These are phyloP conservation scores for Tetratostichococcus sp. DNA, from an alignment of 139 green algal species.

Conservation along the genomic window DNA sequence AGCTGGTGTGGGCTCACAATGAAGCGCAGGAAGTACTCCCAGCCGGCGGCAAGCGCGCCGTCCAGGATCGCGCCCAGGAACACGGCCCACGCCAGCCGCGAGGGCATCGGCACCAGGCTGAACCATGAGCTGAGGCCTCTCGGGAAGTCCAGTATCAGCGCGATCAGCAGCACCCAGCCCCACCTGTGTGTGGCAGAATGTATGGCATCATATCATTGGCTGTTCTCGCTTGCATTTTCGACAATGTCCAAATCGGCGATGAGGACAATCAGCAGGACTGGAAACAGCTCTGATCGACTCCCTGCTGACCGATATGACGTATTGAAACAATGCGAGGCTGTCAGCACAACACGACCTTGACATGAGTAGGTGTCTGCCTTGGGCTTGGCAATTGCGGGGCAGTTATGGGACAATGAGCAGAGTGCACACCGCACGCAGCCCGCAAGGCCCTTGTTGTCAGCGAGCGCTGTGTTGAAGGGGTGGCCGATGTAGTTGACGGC, in stretches of 20 bases:
- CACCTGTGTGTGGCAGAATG: not conserved
- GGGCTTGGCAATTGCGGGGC: no score
- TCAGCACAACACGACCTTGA: no score
- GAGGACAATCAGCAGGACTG: no score
- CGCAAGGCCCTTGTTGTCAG: conserved; percentile 67
- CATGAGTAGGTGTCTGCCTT: no score
- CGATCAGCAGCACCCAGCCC: not conserved
- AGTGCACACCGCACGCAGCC: conserved; percentile 42
- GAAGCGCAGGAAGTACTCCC: conserved; percentile 13
- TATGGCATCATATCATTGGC: no score
- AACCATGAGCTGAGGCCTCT: conserved; percentile 7
- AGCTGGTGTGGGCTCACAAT: not conserved
- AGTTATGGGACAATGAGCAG: no score
- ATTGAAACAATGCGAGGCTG: no score
- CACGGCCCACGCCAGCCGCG: not conserved
- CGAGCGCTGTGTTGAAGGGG: conserved; percentile 84
- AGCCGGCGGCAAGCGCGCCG: not conserved
- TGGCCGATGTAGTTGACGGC: conserved; percentile 93
- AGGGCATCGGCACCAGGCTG: conserved; percentile 19
- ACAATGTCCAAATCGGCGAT: no score
- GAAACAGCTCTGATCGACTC: no score
- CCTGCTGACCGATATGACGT: no score
- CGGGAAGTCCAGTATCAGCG: conserved; percentile 13
- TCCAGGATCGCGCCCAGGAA: not conserved
- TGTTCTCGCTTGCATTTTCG: no score